These are phyloP conservation scores for Cladosporium sphaerospermum DNA, from an alignment of 2,329 filamentous ascomycete genomes.

Conservation along the genomic window DNA sequence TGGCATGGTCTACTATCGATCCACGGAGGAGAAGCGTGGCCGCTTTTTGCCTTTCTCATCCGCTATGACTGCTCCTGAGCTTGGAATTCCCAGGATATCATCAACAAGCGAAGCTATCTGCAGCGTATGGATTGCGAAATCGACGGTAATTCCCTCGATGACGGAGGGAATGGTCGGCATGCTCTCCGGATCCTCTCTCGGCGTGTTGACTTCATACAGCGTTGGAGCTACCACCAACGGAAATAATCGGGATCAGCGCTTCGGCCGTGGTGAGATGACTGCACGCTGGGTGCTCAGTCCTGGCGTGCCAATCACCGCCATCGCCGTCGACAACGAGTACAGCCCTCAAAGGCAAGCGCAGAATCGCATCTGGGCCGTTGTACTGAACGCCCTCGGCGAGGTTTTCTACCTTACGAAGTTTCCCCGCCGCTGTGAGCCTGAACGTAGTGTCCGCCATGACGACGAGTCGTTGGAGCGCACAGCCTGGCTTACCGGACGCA, in stretches of 20 bases:
- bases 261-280: constrained; percentile 69
- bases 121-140: constrained; percentile 86
- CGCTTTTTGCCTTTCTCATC: constrained; percentile 63
- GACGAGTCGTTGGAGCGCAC: constrained; percentile 54
- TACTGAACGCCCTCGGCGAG: constrained; percentile 89
- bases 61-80: constrained; percentile 54
- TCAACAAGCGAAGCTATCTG: constrained; percentile 65
- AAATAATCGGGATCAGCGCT: constrained; percentile 54
- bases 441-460: constrained; percentile 39
- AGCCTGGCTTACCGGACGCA: constrained; percentile 76
- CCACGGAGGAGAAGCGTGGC: constrained; percentile 66
- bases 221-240: constrained; percentile 46
- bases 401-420: constrained; percentile 75
- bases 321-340: constrained; percentile 79
- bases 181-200: constrained; percentile 74
- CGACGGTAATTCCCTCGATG: constrained; percentile 60
- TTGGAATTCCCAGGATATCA: constrained; percentile 71
- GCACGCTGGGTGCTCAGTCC: constrained; percentile 87
- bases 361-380: constrained; percentile 79
- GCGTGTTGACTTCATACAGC: constrained; percentile 75
- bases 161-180: constrained; percentile 78
- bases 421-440: constrained; percentile 51
- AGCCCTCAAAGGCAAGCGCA: constrained; percentile 62
- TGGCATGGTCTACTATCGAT: constrained; percentile 72
- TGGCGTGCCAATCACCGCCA: constrained; percentile 80